Percentiles rank a stretch among this genome's conserved stretches.
Evolutionary conservation across 1,284 basidiomycete genomes (phyloP).

Genomic region (Bondarzewia mesenterica): DNA sequence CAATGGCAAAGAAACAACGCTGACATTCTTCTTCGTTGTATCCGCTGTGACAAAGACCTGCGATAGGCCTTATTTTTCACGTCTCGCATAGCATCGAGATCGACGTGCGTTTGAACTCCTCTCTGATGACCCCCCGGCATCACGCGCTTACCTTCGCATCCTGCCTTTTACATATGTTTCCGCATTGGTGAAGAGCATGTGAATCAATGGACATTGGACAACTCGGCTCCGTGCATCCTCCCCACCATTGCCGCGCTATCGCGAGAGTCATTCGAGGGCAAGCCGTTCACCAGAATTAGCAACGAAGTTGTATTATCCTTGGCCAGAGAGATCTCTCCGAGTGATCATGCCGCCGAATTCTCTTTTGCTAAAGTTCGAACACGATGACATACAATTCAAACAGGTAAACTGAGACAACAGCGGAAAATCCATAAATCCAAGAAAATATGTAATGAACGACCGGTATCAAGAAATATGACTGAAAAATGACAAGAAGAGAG

Average conservation of each 20-base stretch:
- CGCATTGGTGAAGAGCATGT: slow-evolving; percentile 38
- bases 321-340: too few species aligned
- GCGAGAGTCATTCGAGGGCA: slow-evolving; percentile 22
- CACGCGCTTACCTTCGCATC: neutral
- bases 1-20: too few species aligned
- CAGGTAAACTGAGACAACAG: too few species aligned
- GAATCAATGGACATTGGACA: slow-evolving; percentile 35
- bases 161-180: slow-evolving; percentile 26
- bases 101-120: slow-evolving; percentile 6
- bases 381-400: too few species aligned
- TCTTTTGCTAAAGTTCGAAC: too few species aligned
- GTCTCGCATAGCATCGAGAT: slow-evolving; percentile 36
- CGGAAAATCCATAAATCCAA: too few species aligned
- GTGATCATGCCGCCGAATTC: too few species aligned
- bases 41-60: slow-evolving; percentile 20
- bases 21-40: neutral
- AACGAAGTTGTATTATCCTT: too few species aligned
- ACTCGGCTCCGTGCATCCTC: slow-evolving; percentile 33
- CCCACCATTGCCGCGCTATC: slow-evolving; percentile 29
- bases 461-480: too few species aligned
- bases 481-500: too few species aligned
- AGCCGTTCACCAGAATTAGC: slow-evolving; percentile 38
- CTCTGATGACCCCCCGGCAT: too few species aligned
- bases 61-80: slow-evolving; percentile 29
- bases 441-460: too few species aligned